Conservation (phyloP, 2,329 filamentous ascomycete genomes). For the Beauveria sp. region DNA sequence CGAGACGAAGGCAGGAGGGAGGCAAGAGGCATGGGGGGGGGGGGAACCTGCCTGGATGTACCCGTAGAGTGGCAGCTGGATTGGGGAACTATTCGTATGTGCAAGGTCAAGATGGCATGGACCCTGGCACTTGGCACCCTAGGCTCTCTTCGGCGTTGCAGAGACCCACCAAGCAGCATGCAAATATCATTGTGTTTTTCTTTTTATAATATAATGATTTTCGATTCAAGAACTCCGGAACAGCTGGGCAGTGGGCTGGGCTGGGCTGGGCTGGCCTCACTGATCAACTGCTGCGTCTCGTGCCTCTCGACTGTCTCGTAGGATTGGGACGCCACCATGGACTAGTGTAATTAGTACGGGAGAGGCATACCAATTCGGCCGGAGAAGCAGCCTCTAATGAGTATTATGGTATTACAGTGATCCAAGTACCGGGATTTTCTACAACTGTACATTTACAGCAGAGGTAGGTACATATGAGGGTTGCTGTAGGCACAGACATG, state of each 20-base stretch:
- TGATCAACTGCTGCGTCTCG: not conserved
- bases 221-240: not conserved
- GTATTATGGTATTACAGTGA: too few relatives aligned
- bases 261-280: not conserved
- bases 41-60: not conserved
- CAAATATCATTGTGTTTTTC: not conserved
- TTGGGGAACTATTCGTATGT: not conserved
- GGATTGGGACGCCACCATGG: not conserved
- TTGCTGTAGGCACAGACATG: too few relatives aligned
- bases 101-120: not conserved
- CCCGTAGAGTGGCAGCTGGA: not conserved
- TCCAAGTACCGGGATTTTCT: too few relatives aligned
- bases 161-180: not conserved
- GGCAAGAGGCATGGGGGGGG: too few relatives aligned
- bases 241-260: not conserved
- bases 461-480: too few relatives aligned
- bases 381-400: not conserved
- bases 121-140: conserved; percentile 1
- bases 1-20: not conserved
- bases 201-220: not conserved
- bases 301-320: not conserved
- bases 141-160: not conserved
- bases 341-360: not conserved
- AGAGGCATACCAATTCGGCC: not conserved
- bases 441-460: too few relatives aligned